phyloP scores from a whole-genome alignment of 192 early-diverging fungal species.

The Spizellomyces sp. region DNA sequence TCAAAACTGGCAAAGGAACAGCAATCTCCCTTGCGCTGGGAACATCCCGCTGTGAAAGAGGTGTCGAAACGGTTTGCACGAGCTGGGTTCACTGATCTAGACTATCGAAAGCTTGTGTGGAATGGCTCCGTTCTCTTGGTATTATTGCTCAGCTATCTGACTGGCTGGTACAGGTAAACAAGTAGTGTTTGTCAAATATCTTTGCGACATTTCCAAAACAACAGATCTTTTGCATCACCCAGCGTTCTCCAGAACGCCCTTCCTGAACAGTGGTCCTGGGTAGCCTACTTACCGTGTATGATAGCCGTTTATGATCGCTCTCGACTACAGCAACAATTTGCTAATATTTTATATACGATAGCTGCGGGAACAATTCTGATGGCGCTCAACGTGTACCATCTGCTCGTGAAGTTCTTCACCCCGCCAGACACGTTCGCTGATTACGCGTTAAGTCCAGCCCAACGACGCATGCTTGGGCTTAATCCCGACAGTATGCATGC shows the following conservation, averaged over 20 bases:
- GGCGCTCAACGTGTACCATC: slow-evolving; percentile 11
- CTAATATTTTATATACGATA: too few species aligned
- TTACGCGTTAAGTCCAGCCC: slow-evolving; percentile 26
- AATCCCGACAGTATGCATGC: slow-evolving; percentile 14
- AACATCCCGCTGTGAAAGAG: slow-evolving; percentile 24
- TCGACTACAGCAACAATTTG: too few species aligned
- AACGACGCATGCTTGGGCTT: slow-evolving; percentile 22
- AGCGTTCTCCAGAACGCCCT: too few species aligned
- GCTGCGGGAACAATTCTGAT: neutral
- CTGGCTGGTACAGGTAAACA: neutral
- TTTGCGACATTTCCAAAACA: too few species aligned
- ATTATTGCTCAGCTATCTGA: neutral
- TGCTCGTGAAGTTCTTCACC: slow-evolving; percentile 17
- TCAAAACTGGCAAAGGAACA: neutral
- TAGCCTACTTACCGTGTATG: too few species aligned
- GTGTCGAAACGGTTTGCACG: slow-evolving; percentile 9
- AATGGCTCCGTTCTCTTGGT: slow-evolving; percentile 1
- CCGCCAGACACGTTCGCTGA: slow-evolving; percentile 15
- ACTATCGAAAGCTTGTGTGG: slow-evolving; percentile 9
- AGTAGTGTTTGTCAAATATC: too few species aligned
- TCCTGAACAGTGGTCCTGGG: too few species aligned
- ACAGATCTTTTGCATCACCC: too few species aligned
- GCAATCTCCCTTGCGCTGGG: slow-evolving; percentile 17
- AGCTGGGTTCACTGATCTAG: slow-evolving; percentile 10
- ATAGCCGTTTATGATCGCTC: too few species aligned